Evolutionary conservation across 441 rosid genomes (phyloP).

Genomic region (Brassica balearica): DNA sequence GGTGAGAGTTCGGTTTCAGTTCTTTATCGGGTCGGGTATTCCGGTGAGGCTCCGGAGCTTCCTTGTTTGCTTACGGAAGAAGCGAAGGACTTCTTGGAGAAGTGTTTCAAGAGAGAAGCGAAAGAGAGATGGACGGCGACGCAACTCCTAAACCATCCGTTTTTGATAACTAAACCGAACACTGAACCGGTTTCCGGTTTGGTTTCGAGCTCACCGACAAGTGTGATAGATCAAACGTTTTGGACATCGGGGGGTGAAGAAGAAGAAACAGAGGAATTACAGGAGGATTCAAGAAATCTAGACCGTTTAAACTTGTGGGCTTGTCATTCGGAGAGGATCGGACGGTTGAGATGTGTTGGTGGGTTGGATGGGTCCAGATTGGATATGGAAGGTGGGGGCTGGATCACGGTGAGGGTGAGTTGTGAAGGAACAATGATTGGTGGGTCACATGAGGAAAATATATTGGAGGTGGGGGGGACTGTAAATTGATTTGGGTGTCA

Average conservation of each 20-base stretch:
- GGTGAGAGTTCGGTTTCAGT: slow-evolving; percentile 57
- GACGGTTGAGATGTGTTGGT: slow-evolving; percentile 44
- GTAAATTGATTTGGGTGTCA: slow-evolving; percentile 32
- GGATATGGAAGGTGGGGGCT: slow-evolving; percentile 59
- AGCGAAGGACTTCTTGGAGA: slow-evolving; percentile 61
- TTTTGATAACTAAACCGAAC: slow-evolving; percentile 37
- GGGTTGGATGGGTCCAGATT: slow-evolving; percentile 42
- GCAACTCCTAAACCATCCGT: slow-evolving; percentile 60
- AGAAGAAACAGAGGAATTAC: slow-evolving; percentile 32
- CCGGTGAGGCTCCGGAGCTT: slow-evolving; percentile 55
- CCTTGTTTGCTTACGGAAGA: slow-evolving; percentile 57
- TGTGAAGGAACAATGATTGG: slow-evolving; percentile 46
- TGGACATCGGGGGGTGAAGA: slow-evolving; percentile 51
- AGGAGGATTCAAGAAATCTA: slow-evolving; percentile 36
- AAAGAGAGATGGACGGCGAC: slow-evolving; percentile 66
- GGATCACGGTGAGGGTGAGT: slow-evolving; percentile 62
- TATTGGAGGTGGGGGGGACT: background rate
- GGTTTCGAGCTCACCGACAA: slow-evolving; percentile 53
- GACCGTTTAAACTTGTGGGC: slow-evolving; percentile 22
- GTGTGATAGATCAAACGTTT: slow-evolving; percentile 49
- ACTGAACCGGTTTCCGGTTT: background rate
- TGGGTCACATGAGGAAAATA: slow-evolving; percentile 33
- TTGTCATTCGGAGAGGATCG: slow-evolving; percentile 54
- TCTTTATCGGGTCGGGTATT: slow-evolving; percentile 66
- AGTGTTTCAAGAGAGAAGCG: slow-evolving; percentile 67